Evolutionary conservation across 139 green algal species (phyloP), one percentile per base, ranked within the genome.

Genomic region (Trebouxia sp.): DNA sequence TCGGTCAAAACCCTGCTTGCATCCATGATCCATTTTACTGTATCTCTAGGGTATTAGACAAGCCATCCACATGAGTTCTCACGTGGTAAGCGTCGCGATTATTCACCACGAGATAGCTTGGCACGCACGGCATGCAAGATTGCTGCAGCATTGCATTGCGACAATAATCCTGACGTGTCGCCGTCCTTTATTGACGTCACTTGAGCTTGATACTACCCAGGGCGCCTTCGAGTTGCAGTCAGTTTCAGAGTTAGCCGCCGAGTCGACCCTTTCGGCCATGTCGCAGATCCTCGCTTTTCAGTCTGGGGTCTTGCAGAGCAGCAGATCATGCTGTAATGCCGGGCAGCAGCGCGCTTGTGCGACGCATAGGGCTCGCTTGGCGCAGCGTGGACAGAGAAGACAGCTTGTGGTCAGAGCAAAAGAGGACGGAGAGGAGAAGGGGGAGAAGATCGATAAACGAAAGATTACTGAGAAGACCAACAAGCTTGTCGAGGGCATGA

Each of bases 401-500:
- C 39, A 32, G 42, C 10, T 30, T 4, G 10, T 51, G n/a, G 24
- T 77, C 39, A 77, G 26, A 56, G 69, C 69, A 56, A 24, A 77
- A 26, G 69, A 75, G 20, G n/a, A 72, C 35, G 28, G 32, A 26
- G 4, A 56, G 39, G 39, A 45, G 48, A 69, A 76, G 43, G 38
- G 56, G 9, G 45, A 82, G 5, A 82, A 80, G 15, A 70, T 51
- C n/a, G 38, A 69, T 9, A 28, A 80, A 5, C 62, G 50, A 26
- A 80, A 82, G 65, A 69, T 38, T 10, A 35, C 62, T 24, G 39
- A 82, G 30, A 20, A 75, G 50, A 69, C 56, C 4, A 66, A 76
- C n/a, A 75, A 75, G 41, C 77, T 82, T 37, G 77, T 53, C 20
- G 30, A 74, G 37, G 51, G 53, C 20, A 53, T 83, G 22, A 83